Base-by-base conservation (phyloP, 2,329 filamentous ascomycete genomes). In the Colletotrichum tanaceti region DNA sequence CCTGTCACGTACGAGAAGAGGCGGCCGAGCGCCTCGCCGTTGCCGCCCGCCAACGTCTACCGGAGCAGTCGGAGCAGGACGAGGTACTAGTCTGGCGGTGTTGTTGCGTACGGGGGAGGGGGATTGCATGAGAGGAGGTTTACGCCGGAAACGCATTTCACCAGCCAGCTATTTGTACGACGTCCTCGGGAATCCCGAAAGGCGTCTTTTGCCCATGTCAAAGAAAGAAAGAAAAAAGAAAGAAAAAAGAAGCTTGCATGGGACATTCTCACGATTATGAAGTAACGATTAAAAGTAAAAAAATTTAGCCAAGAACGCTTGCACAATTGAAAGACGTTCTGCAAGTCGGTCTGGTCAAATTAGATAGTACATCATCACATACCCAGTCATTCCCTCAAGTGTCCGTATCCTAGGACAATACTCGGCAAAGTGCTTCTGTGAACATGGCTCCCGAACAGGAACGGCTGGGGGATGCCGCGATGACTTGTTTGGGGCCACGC, bases 1-100 rank as follows among this genome's bases (percentile, higher is more conserved):
- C 65, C 65, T 9, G 64, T 68, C 5, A 53, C 61, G 38, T 60
- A 65, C 32, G 60, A 70, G 50, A 69, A 61, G 60, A 68, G 65
- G 38, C 39, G 66, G 55, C 10, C 52, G 5, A 66, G 66, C 62
- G 50, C 43, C 5, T 61, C 63, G 28, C 66, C 66, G 18, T 54
- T 52, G 38, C 49, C 66, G 18, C 66, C 66, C 10, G 55, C 62
- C 18, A 57, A 64, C 11, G 66, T 66, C 3, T 66, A 66, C 16
- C 43, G 49, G 10, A 59, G 41, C 35, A 69, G 66, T 20, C 62
- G 66, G 6, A 69, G 66, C 63, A 55, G 62, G 43, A 44, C 66
- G n/a, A 61, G 66, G 16, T 58, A 69, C 16, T 68, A 61, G 55
- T 18, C 9, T 32, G 41, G 41, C 9, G 2, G 47, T 7, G 18